Conservation (phyloP, 169 alveolate genomes). For the Neospora caninum region DNA sequence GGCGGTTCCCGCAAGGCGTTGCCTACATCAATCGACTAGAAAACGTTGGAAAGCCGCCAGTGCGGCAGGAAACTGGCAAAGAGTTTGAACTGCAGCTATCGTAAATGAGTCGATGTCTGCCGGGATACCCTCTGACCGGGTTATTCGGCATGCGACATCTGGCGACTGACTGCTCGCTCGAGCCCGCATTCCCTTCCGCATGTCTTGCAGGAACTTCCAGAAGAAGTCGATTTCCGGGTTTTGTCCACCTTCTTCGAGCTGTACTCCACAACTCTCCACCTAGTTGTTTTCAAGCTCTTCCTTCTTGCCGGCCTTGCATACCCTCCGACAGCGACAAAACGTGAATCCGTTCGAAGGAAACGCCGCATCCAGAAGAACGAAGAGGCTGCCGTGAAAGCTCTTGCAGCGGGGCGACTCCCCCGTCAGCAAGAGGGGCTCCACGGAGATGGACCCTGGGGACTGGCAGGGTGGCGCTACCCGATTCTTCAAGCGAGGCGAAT, state of each 20-base stretch:
- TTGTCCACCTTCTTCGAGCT: constrained; percentile 94
- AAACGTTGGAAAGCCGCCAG: not conserved
- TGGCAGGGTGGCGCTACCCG: constrained; percentile 21
- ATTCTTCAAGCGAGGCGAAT: not conserved
- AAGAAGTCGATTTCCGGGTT: constrained; percentile 95
- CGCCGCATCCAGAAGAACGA: not conserved
- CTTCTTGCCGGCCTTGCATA: constrained; percentile 57
- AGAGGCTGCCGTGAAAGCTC: not conserved
- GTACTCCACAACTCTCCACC: constrained; percentile 90
- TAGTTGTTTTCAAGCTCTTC: constrained; percentile 92
- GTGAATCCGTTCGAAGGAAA: constrained; percentile 9
- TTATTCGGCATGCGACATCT: no score
- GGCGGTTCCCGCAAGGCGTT: not conserved
- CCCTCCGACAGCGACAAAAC: constrained; percentile 56
- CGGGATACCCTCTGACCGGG: no score
- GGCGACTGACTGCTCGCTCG: no score
- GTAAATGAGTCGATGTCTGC: not conserved
- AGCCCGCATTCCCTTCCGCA: not conserved
- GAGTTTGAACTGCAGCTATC: not conserved
- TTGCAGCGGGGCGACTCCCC: not conserved
- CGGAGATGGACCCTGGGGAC: not conserved
- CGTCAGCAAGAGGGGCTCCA: constrained; percentile 5
- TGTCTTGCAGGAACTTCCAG: constrained; percentile 62
- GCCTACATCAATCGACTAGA: not conserved
- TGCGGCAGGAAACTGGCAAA: not conserved